Evolutionary conservation across 2,329 filamentous ascomycete species (phyloP).

Genomic region (Aspergillus arachidicola): DNA sequence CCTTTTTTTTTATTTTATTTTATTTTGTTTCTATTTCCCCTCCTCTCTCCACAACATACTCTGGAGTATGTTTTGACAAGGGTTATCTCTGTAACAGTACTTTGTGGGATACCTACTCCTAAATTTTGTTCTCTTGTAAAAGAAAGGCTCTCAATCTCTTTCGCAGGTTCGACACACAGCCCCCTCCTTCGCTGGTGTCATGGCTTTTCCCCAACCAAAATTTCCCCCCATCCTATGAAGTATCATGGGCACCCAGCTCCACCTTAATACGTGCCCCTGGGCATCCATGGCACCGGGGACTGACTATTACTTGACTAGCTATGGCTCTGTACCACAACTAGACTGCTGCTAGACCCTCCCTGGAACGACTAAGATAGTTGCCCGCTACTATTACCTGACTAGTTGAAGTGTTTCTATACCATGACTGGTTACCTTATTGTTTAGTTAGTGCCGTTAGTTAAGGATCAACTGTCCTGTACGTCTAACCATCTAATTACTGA

Average conservation of each 20-base stretch:
- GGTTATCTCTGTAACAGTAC: no score
- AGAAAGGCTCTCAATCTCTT: not conserved
- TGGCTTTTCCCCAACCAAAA: constrained; percentile 9
- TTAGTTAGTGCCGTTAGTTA: not conserved
- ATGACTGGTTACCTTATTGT: not conserved
- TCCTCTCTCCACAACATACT: no score
- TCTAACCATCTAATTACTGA: not conserved
- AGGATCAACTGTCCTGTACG: not conserved
- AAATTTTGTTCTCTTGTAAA: no score
- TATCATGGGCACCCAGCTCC: constrained; percentile 5
- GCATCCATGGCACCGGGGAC: constrained; percentile 15
- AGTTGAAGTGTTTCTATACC: not conserved
- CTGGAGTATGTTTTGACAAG: no score
- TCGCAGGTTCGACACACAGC: constrained; percentile 11
- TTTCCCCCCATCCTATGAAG: not conserved
- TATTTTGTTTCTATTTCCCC: not conserved
- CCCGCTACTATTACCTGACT: constrained; percentile 5
- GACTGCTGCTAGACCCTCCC: not conserved
- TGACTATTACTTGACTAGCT: constrained; percentile 13
- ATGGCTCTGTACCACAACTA: constrained; percentile 3
- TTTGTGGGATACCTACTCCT: no score
- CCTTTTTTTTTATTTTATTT: not conserved
- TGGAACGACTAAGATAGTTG: not conserved
- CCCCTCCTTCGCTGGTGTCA: constrained; percentile 8
- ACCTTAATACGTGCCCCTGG: constrained; percentile 13